Base-by-base conservation (phyloP, 495 filamentous ascomycete species). In the Terfezia claveryi region DNA sequence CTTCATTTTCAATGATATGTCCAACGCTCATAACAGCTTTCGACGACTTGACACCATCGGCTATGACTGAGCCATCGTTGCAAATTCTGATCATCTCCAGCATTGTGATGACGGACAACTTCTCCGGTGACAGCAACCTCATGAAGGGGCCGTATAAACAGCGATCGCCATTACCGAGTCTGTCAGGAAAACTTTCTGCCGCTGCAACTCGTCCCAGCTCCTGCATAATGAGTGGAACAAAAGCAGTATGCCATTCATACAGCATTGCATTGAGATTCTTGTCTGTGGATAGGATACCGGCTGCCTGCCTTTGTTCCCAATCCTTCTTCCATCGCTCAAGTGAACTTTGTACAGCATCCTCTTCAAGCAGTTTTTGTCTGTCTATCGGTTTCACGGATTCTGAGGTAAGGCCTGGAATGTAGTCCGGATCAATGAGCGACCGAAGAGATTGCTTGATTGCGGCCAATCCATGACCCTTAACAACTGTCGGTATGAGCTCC, bases 41-140 rank as follows among this genome's bases (percentile, higher is more conserved):
- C 10, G 80, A 56, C 11, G 60, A 58, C 56, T 73, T 76, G 2
- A 73, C 49, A 0, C 77, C 74, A 14, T 63, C 66, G 4, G 70
- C 66, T 50, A 69, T 66, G 10, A 67, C 68, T 12, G 57, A 54
- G 12, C n/a, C 23, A 4, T 65, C 61, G 54, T 68, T 68, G 52
- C 78, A 70, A n/a, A 60, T 49, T 20, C 63, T 61, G 61, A 93
- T 71, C 10, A 73, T 60, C 38, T 74, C 67, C 12, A 94, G 69
- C 50, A 96, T 83, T 0, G 86, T 84, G 52, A 87, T 70, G 4
- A 88, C 89, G 20, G 88, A 81, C 10, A 95, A 65, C 23, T 82
- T 83, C 8, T 82, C 73, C 0, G 82, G 66, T 8, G 72, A 63
- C 7, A 89, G 68, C 16, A 74, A 65, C 38, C 74, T 74, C 54